Percentiles rank a stretch among this genome's conserved stretches.
Conservation (phyloP, 306 rosid species). For the Cicer yamashitae region DNA sequence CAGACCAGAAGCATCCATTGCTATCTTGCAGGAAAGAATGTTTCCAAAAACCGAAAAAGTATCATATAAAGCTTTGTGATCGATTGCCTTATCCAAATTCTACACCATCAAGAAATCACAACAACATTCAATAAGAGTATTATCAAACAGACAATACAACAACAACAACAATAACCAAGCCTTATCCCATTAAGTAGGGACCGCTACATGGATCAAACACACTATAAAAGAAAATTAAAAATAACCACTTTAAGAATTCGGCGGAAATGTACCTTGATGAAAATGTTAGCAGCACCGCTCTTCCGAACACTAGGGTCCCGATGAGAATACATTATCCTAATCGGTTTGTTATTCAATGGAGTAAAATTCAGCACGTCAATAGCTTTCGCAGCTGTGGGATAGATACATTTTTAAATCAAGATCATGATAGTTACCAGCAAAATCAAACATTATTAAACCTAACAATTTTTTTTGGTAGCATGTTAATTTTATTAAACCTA, state of each 20-base stretch:
- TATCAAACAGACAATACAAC: background rate
- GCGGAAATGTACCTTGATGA: slow-evolving; percentile 55
- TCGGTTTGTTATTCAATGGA: slow-evolving; percentile 66
- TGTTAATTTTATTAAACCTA: background rate
- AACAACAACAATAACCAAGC: too few species aligned
- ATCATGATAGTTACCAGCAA: background rate
- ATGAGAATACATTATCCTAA: slow-evolving; percentile 69
- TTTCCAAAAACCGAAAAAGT: slow-evolving; percentile 72
- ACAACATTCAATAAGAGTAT: background rate
- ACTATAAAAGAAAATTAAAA: background rate
- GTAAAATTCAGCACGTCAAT: slow-evolving; percentile 65
- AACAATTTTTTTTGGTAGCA: background rate
- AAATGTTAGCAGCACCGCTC: slow-evolving; percentile 73
- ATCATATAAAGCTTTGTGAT: slow-evolving; percentile 73
- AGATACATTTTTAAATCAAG: background rate
- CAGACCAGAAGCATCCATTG: slow-evolving; percentile 58
- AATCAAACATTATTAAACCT: background rate
- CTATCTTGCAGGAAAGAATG: slow-evolving; percentile 71
- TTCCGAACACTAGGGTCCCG: slow-evolving; percentile 72
- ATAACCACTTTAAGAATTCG: background rate
- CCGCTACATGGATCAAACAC: too few species aligned
- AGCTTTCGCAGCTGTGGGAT: slow-evolving; percentile 46
- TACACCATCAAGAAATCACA: slow-evolving; percentile 41
- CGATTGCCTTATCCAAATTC: slow-evolving; percentile 82
- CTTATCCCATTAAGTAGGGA: too few species aligned